Percentiles rank a stretch among this genome's conserved stretches.
Evolutionary conservation across 495 filamentous ascomycete genomes (phyloP).

Genomic region (Melanomma pulvis-pyrius): DNA sequence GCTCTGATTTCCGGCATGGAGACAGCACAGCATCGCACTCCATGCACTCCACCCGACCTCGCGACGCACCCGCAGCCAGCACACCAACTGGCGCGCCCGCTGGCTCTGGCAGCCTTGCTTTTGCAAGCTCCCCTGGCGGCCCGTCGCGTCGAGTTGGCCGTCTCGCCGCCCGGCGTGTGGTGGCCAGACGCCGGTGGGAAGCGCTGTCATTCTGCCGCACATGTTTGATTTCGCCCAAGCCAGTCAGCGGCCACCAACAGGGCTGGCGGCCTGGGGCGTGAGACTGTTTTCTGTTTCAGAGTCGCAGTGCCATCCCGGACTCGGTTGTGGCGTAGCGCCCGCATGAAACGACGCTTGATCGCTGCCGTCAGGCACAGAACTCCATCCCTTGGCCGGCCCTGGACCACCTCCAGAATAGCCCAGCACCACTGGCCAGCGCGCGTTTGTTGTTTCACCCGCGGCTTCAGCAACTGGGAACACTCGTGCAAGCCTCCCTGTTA

Average conservation of each 20-base stretch:
- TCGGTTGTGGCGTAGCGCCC: conserved; percentile 21
- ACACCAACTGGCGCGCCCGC: neutral
- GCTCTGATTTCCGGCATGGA: neutral
- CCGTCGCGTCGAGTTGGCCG: conserved; percentile 18
- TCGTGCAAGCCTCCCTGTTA: conserved; percentile 27
- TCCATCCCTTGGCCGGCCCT: conserved; percentile 29
- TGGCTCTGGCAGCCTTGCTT: conserved; percentile 19
- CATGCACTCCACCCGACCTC: neutral
- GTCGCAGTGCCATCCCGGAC: neutral
- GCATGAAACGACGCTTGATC: conserved; percentile 17
- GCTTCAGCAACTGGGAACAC: conserved; percentile 18
- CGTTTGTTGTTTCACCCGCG: conserved; percentile 37
- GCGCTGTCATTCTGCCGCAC: conserved; percentile 4
- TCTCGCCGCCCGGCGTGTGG: neutral
- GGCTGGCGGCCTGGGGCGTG: neutral
- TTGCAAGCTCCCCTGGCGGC: neutral
- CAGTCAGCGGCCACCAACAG: conserved; percentile 6
- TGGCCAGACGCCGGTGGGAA: conserved; percentile 11
- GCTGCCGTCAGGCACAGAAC: conserved; percentile 10
- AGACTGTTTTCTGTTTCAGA: conserved; percentile 32
- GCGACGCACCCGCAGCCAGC: neutral
- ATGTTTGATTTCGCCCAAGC: neutral
- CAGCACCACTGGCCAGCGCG: conserved; percentile 24
- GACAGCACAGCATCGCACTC: neutral
- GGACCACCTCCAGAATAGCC: neutral